Evolutionary conservation across 257 asterid species (phyloP).

Genomic region (Rauvolfia tetraphylla): DNA sequence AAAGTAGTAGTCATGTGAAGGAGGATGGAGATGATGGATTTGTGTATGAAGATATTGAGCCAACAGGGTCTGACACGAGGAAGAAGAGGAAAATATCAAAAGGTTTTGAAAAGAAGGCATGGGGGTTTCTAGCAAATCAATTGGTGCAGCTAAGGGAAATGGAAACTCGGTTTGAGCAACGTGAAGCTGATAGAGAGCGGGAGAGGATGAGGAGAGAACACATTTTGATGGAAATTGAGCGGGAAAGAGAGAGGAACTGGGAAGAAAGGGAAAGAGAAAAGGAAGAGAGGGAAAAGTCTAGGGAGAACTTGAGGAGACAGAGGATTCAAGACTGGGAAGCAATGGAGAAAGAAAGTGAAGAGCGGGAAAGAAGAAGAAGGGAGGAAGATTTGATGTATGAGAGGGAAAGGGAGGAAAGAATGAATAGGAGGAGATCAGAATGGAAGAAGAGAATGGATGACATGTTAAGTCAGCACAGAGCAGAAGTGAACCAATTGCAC

Average conservation of each 20-base stretch:
- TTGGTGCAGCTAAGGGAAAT: slow-evolving; percentile 59
- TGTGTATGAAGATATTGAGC: slow-evolving; percentile 62
- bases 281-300: slow-evolving; percentile 43
- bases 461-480: slow-evolving; percentile 66
- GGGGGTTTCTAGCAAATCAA: slow-evolving; percentile 66
- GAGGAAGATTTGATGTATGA: slow-evolving; percentile 63
- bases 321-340: slow-evolving; percentile 74
- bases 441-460: slow-evolving; percentile 86
- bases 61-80: slow-evolving; percentile 47
- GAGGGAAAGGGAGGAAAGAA: slow-evolving; percentile 78
- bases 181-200: slow-evolving; percentile 63
- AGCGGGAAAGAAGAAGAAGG: slow-evolving; percentile 55
- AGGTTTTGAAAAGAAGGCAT: slow-evolving; percentile 65
- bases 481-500: slow-evolving; percentile 81
- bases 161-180: slow-evolving; percentile 71
- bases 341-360: slow-evolving; percentile 74
- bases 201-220: slow-evolving; percentile 73
- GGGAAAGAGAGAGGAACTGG: slow-evolving; percentile 55
- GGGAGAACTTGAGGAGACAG: slow-evolving; percentile 57
- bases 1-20: slow-evolving; percentile 45
- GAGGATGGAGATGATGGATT: slow-evolving; percentile 55
- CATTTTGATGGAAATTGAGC: slow-evolving; percentile 51
- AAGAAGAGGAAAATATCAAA: slow-evolving; percentile 68
- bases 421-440: slow-evolving; percentile 65
- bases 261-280: slow-evolving; percentile 62